Conservation (phyloP, 2,329 filamentous ascomycete species). For the Colletotrichum coccodes region DNA sequence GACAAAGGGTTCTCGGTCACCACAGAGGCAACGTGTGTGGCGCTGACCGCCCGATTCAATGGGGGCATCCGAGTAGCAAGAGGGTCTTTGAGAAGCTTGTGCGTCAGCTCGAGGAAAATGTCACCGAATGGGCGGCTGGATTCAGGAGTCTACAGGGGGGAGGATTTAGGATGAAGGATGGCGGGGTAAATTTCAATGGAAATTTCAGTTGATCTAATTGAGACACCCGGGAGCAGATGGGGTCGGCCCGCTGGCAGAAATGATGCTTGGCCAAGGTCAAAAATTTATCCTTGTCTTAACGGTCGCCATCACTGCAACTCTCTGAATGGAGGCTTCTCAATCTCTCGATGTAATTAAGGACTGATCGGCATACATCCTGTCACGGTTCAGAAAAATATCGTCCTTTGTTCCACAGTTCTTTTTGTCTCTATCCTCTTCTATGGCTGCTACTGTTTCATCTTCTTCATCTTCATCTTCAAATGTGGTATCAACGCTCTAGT, state of each 20-base stretch:
- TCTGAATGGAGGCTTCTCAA: not conserved
- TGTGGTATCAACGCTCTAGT: constrained; percentile 20
- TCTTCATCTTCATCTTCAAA: constrained; percentile 12
- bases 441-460: constrained; percentile 28
- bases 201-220: constrained; percentile 29
- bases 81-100: not conserved
- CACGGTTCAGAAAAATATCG: not conserved
- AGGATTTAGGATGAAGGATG: constrained; percentile 4
- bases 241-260: constrained; percentile 26
- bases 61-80: not conserved
- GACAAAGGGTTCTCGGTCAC: constrained; percentile 3
- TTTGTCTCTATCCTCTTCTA: constrained; percentile 20
- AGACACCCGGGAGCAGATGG: constrained; percentile 21
- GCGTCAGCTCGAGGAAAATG: constrained; percentile 27
- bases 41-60: constrained; percentile 3
- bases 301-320: not conserved
- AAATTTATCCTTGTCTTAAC: constrained; percentile 3
- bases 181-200: constrained; percentile 27
- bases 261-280: constrained; percentile 15
- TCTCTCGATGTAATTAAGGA: not conserved
- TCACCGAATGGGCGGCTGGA: constrained; percentile 15
- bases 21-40: constrained; percentile 8
- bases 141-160: constrained; percentile 21
- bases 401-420: not conserved
- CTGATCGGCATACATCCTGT: not conserved